Conservation (phyloP, 2,329 filamentous ascomycete genomes). For the Daldinia sp. region DNA sequence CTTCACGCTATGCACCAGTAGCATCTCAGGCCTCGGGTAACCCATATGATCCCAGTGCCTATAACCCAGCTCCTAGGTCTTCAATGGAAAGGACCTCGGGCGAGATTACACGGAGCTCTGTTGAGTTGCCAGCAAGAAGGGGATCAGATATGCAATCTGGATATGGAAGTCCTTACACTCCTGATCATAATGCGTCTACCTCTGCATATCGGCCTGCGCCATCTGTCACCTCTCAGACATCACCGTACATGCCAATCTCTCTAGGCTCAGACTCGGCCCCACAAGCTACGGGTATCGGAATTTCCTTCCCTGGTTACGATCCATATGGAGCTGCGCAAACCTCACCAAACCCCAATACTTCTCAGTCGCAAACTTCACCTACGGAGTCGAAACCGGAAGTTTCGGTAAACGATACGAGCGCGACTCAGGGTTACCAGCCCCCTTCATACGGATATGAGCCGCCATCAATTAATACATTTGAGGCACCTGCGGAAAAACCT, state of each 20-base stretch:
- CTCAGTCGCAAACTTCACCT: constrained; percentile 22
- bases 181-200: constrained; percentile 44
- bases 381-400: constrained; percentile 28
- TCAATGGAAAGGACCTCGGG: constrained; percentile 57
- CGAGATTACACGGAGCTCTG: constrained; percentile 52
- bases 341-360: constrained; percentile 19
- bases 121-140: constrained; percentile 52
- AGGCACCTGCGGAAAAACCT: constrained; percentile 42
- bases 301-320: constrained; percentile 44
- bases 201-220: constrained; percentile 46
- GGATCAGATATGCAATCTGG: constrained; percentile 51
- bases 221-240: constrained; percentile 33
- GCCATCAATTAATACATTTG: constrained; percentile 50
- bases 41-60: constrained; percentile 50
- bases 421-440: constrained; percentile 52
- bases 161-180: constrained; percentile 47
- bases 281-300: constrained; percentile 26
- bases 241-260: constrained; percentile 38
- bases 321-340: constrained; percentile 36
- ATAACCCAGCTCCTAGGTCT: constrained; percentile 49
- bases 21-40: constrained; percentile 44
- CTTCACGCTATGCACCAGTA: constrained; percentile 61
- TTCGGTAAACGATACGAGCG: constrained; percentile 28
- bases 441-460: constrained; percentile 62
- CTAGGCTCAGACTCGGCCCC: constrained; percentile 31